Base-by-base conservation (phyloP, 2,329 filamentous ascomycete species). In the Apiospora pterosperma region DNA sequence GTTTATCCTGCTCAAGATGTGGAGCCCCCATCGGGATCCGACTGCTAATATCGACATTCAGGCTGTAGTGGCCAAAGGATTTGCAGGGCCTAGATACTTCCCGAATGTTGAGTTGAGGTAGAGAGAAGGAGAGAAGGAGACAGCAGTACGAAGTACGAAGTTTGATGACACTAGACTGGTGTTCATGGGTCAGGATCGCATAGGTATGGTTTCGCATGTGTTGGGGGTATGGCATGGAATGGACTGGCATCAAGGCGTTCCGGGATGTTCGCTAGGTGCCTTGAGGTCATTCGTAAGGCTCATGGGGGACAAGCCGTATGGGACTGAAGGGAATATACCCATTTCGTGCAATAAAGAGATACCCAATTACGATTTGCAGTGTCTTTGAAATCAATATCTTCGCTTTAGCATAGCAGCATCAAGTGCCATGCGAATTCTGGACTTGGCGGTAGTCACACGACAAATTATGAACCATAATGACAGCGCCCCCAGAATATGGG, bases 1-100 rank as follows among this genome's bases (percentile, higher is more conserved):
- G 64, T 96, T 91, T 75, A 90, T 98, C 62, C 78, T 97, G 48
- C 82, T 98, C 68, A 97, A 97, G 81, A 87, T 97, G 76, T 97
- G 93, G 92, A 93, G 90, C 71, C 91, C 91, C 2, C 86, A 87
- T 65, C 85, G 88, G 31, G 87, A 89, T 59, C 83, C 86, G 4
- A 71, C 75, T 5, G 81, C 81, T 65, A 97, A 96, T 72, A 96
- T 97, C 68, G 93, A 97, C 74, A 93, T 98, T 42, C 91, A 97
- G 76, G 92, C 90, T 58, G 89, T 97, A 28, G 85, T 93, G 65
- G 91, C 90, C 1, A 90, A 91, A 72, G 95, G 95, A 0, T 97
- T 90, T 77, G 92, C 92, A 0, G 95, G 95, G 5, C 91, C 92
- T 11, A 86, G 94, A 66, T 97, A 90, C 76, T 96, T 96, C 72